Conservation (phyloP, 2,329 filamentous ascomycete species). For the Penicillium sp. region DNA sequence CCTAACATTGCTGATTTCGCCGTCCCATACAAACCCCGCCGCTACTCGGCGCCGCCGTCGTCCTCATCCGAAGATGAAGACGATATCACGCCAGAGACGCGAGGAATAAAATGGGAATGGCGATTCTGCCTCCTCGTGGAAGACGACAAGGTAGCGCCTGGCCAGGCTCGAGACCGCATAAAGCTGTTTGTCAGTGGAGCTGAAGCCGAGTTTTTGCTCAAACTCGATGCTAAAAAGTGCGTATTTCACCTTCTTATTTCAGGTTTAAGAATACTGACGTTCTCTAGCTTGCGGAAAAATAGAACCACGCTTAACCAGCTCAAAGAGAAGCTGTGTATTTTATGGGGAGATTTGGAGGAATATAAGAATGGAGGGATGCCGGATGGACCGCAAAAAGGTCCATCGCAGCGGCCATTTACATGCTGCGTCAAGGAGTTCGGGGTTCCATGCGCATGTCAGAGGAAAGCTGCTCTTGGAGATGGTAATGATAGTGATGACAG, state of each 20-base stretch:
- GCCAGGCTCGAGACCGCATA: conserved; percentile 47
- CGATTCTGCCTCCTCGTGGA: conserved; percentile 75
- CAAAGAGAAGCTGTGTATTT: conserved; percentile 65
- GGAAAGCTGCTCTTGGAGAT: conserved; percentile 22
- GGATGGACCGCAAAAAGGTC: conserved; percentile 15
- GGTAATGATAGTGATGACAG: conserved; percentile 20
- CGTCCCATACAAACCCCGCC: conserved; percentile 46
- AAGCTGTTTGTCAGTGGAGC: conserved; percentile 65
- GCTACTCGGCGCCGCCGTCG: conserved; percentile 42
- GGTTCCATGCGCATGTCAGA: conserved; percentile 37
- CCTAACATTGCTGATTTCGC: conserved; percentile 68
- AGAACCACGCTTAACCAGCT: conserved; percentile 49
- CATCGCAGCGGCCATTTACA: conserved; percentile 59
- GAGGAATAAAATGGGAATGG: conserved; percentile 66
- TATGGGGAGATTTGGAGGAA: conserved; percentile 87
- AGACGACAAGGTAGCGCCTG: conserved; percentile 51
- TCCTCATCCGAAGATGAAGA: conserved; percentile 24
- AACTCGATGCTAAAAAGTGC: conserved; percentile 54
- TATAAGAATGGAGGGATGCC: conserved; percentile 46
- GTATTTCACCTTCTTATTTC: conserved; percentile 17
- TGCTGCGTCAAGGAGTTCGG: conserved; percentile 73
- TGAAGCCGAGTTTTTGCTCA: conserved; percentile 55
- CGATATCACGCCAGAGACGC: neutral
- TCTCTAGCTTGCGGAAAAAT: conserved; percentile 54
- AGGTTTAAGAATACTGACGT: neutral